A percentile compares a stretch with the other conserved stretches of the same genome.
Evolutionary conservation across 305 asterid genomes (phyloP).

Genomic region (Solanum hybrid): DNA sequence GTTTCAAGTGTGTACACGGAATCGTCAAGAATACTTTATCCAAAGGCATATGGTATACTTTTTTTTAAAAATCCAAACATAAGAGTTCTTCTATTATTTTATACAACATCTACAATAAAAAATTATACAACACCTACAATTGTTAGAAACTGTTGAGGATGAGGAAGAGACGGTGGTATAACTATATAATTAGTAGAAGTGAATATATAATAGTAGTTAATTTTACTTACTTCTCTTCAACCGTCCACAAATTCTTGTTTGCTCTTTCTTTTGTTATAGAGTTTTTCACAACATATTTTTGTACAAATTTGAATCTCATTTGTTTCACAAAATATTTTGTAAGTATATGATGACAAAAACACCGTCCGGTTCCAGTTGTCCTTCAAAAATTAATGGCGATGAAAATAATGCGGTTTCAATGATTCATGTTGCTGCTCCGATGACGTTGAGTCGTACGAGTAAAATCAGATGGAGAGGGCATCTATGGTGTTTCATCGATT

Average conservation of each 20-base stretch:
- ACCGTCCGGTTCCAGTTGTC: background rate
- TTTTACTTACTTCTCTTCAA: background rate
- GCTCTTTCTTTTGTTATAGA: background rate
- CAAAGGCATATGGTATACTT: no score
- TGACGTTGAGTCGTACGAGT: background rate
- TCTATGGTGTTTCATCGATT: background rate
- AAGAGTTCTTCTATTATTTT: no score
- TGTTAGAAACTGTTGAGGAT: no score
- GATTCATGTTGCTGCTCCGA: background rate
- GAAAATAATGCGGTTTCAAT: background rate
- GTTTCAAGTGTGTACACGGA: background rate
- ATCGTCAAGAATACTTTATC: background rate
- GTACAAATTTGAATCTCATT: background rate
- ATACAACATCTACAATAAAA: no score
- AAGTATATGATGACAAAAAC: background rate
- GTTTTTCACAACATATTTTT: background rate
- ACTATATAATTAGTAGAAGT: no score
- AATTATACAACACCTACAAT: no score
- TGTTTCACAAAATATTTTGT: background rate
- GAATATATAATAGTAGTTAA: no score
- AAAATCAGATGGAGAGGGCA: background rate
- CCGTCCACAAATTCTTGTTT: background rate
- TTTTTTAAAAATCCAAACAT: no score
- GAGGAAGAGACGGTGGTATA: no score
- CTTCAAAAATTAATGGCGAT: background rate